Evolutionary conservation across 257 asterid genomes (phyloP).

Genomic region (Pogostemon cablin): DNA sequence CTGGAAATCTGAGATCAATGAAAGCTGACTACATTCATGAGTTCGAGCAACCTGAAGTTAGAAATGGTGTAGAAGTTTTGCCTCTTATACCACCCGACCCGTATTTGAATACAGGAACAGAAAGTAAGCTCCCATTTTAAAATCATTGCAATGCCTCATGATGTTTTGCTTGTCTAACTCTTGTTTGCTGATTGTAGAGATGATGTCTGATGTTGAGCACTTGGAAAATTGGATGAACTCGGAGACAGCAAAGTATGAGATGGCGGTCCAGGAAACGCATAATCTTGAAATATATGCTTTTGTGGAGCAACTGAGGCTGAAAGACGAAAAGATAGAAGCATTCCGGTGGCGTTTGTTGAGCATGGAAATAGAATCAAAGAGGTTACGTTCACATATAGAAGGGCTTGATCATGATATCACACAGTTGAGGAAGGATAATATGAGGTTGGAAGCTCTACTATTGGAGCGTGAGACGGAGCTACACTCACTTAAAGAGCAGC

Average conservation of each 20-base stretch:
- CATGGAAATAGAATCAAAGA: conserved; percentile 81
- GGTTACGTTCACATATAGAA: conserved; percentile 60
- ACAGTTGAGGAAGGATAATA: conserved; percentile 62
- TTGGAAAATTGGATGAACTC: conserved; percentile 59
- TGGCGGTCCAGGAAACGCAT: conserved; percentile 58
- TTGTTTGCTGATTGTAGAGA: conserved; percentile 22
- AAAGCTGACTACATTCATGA: conserved; percentile 35
- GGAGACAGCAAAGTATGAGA: conserved; percentile 52
- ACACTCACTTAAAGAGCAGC: conserved; percentile 60
- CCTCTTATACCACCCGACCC: conserved; percentile 43
- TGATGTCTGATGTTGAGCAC: conserved; percentile 47
- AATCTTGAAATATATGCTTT: conserved; percentile 76
- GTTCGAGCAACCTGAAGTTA: conserved; percentile 38
- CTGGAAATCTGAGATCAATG: conserved; percentile 27
- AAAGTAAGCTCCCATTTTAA: conserved; percentile 48
- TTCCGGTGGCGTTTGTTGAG: conserved; percentile 74
- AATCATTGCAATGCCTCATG: neutral
- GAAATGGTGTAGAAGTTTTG: conserved; percentile 37
- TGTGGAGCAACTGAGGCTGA: conserved; percentile 76
- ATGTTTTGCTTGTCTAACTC: neutral
- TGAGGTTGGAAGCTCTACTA: conserved; percentile 58
- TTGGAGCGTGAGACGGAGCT: conserved; percentile 65
- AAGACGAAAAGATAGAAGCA: conserved; percentile 79
- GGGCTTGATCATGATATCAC: conserved; percentile 55
- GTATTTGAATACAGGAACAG: conserved; percentile 43